Conservation (phyloP, 2,329 filamentous ascomycete species). For the Bimuria novae-zelandiae region DNA sequence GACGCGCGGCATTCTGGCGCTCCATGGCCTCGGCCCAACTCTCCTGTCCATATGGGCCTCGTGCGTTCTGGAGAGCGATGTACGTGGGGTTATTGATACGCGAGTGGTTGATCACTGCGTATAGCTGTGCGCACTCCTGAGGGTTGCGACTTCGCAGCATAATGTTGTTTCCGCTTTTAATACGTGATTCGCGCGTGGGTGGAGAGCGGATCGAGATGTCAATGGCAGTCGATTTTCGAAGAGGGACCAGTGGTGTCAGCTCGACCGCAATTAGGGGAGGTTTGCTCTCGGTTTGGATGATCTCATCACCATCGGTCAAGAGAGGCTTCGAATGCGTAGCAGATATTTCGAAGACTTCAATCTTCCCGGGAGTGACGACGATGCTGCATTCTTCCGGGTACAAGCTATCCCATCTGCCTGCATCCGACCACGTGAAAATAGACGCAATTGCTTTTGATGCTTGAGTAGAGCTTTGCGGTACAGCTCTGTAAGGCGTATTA, state of each 20-base stretch:
- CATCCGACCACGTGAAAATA: conserved; percentile 66
- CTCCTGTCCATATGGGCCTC: conserved; percentile 58
- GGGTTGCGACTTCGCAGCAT: conserved; percentile 83
- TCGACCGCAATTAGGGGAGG: conserved; percentile 72
- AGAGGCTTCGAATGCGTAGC: conserved; percentile 52
- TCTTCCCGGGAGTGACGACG: conserved; percentile 65
- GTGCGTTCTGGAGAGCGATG: conserved; percentile 74
- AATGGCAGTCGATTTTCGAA: conserved; percentile 86
- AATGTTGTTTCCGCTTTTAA: conserved; percentile 75
- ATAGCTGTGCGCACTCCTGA: conserved; percentile 80
- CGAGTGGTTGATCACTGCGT: conserved; percentile 83
- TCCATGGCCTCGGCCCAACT: conserved; percentile 59
- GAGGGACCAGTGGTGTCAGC: conserved; percentile 86
- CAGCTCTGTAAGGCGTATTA: conserved; percentile 68
- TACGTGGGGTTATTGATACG: conserved; percentile 93
- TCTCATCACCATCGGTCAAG: conserved; percentile 47
- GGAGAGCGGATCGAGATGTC: conserved; percentile 94
- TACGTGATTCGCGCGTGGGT: conserved; percentile 71
- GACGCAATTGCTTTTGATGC: conserved; percentile 62
- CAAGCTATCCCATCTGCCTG: conserved; percentile 63
- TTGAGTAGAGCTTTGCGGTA: conserved; percentile 55
- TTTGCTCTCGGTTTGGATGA: conserved; percentile 39
- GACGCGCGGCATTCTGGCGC: conserved; percentile 53
- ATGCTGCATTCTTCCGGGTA: conserved; percentile 67
- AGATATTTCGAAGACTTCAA: conserved; percentile 65